Conservation (phyloP, 108 stramenopile species). For the Skeletonema grethae region DNA sequence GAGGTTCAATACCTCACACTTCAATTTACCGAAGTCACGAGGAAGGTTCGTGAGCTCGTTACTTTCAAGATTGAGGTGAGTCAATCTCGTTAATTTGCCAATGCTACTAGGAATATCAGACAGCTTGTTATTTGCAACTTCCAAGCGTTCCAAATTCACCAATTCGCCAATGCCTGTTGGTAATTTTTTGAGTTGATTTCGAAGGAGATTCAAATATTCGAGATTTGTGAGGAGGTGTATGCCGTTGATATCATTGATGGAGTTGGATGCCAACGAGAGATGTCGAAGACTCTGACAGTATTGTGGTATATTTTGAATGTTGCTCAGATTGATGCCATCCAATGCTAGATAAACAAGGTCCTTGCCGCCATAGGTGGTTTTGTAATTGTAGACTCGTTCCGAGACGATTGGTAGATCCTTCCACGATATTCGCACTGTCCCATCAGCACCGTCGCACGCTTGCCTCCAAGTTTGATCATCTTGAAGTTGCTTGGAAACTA, state of each 20-base stretch:
- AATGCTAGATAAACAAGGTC: slow-evolving; percentile 13
- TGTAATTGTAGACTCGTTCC: slow-evolving; percentile 28
- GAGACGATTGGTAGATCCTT: slow-evolving; percentile 20
- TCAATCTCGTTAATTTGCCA: slow-evolving; percentile 17
- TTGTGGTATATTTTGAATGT: slow-evolving; percentile 5
- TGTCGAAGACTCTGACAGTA: slow-evolving; percentile 20
- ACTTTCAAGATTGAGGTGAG: slow-evolving; percentile 39
- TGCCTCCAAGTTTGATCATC: slow-evolving; percentile 17
- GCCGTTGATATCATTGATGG: slow-evolving; percentile 22
- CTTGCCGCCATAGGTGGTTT: slow-evolving; percentile 8
- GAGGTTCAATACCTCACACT: slow-evolving; percentile 27
- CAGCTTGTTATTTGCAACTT: slow-evolving; percentile 38
- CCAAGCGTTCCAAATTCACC: slow-evolving; percentile 11
- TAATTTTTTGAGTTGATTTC: slow-evolving; percentile 29
- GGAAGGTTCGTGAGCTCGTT: slow-evolving; percentile 37
- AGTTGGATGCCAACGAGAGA: slow-evolving; percentile 42
- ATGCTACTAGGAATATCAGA: slow-evolving; percentile 38
- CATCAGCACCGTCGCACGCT: slow-evolving; percentile 24
- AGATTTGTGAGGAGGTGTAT: slow-evolving; percentile 29
- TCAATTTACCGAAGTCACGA: slow-evolving; percentile 13
- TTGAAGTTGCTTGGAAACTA: background rate
- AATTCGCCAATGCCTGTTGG: slow-evolving; percentile 25
- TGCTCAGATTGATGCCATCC: slow-evolving; percentile 25
- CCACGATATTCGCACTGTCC: slow-evolving; percentile 24
- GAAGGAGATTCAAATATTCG: slow-evolving; percentile 28